phyloP scores from a whole-genome alignment of 345 rosid genomes.

The Euphorbia tirucalli region DNA sequence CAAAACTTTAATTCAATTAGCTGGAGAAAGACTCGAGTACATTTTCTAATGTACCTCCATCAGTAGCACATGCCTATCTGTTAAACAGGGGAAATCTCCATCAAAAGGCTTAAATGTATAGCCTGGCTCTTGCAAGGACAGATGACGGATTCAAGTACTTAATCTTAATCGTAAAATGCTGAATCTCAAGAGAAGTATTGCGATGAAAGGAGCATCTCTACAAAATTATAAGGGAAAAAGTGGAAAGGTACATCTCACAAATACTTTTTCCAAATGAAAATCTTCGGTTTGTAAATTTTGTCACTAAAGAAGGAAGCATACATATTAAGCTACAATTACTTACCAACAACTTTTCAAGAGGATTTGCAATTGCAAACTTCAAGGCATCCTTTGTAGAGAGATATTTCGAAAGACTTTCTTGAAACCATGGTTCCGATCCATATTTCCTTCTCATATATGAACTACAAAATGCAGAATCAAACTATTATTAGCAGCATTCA shows the following conservation, averaged over 20 bases:
- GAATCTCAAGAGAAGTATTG: too few species aligned
- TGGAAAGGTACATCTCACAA: too few species aligned
- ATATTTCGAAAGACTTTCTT: constrained; percentile 34
- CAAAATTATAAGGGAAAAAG: too few species aligned
- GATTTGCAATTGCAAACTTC: constrained; percentile 47
- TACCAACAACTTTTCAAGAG: constrained; percentile 62
- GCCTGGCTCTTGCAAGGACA: constrained; percentile 7
- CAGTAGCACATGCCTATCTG: neutral
- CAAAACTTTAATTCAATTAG: constrained; percentile 43
- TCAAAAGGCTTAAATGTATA: neutral
- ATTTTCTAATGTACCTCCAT: neutral
- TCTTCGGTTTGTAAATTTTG: too few species aligned
- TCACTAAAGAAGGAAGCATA: neutral
- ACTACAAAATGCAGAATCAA: constrained; percentile 38
- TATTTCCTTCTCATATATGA: constrained; percentile 54
- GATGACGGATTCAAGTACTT: neutral
- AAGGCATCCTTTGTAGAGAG: constrained; percentile 70
- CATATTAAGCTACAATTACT: constrained; percentile 17
- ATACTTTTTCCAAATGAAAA: too few species aligned
- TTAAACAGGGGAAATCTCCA: neutral
- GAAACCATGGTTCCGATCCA: constrained; percentile 55
- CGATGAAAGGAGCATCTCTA: too few species aligned
- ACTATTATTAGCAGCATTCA: neutral
- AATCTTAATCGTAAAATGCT: neutral
- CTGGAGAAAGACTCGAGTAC: neutral